Percentiles rank a stretch among this genome's conserved stretches.
Evolutionary conservation across 495 filamentous ascomycete genomes (phyloP).

Genomic region (Talaromyces liani): DNA sequence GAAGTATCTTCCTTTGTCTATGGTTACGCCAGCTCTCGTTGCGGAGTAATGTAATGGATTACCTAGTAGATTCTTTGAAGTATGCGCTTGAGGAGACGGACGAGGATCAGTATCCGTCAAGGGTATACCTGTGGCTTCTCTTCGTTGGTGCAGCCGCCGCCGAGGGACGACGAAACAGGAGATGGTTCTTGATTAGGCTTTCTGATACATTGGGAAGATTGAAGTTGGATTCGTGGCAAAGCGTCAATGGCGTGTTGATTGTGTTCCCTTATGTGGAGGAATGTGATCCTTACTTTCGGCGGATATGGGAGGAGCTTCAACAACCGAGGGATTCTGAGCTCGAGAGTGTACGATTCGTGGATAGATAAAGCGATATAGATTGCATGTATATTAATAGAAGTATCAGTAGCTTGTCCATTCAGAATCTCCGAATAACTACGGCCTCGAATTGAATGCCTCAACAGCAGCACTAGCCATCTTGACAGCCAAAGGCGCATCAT

Average conservation of each 20-base stretch:
- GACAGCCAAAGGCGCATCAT: slow-evolving; percentile 1
- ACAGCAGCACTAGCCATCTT: background rate
- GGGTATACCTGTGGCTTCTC: background rate
- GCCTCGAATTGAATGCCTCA: background rate
- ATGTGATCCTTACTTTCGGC: background rate
- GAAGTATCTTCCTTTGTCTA: background rate
- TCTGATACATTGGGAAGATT: background rate
- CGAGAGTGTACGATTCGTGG: background rate
- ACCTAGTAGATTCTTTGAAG: background rate
- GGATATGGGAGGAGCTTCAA: background rate
- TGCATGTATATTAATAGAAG: background rate
- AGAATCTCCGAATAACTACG: background rate
- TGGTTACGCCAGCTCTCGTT: background rate
- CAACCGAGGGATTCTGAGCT: background rate
- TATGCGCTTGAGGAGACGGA: background rate
- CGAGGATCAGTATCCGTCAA: background rate
- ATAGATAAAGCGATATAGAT: background rate
- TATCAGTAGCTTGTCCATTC: background rate
- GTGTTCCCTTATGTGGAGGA: background rate
- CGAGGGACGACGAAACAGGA: background rate
- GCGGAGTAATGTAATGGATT: background rate
- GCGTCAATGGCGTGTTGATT: background rate
- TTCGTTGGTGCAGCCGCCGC: background rate
- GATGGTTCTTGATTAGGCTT: background rate
- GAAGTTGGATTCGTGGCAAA: background rate